Conservation (phyloP, 192 early-diverging fungal genomes). For the Piromyces sp. region DNA sequence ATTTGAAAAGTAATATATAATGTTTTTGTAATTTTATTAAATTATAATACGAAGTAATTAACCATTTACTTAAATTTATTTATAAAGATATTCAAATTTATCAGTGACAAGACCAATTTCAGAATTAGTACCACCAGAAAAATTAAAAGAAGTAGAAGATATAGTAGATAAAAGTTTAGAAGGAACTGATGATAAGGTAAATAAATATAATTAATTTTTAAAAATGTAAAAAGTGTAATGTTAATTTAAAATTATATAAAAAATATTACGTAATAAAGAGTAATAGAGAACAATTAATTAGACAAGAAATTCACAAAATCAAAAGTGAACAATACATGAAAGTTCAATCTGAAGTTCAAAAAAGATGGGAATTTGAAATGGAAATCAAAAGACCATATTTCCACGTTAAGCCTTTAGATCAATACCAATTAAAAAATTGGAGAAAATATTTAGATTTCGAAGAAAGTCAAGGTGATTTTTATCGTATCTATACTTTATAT, state of each 20-base stretch:
- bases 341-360: slow-evolving; percentile 48
- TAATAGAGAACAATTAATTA: slow-evolving; percentile 32
- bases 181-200: slow-evolving; percentile 3
- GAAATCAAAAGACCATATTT: slow-evolving; percentile 67
- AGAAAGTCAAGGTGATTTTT: slow-evolving; percentile 31
- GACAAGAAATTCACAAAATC: slow-evolving; percentile 34
- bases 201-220: slow-evolving; percentile 3
- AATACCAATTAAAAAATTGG: slow-evolving; percentile 50
- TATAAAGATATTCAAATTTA: slow-evolving; percentile 40
- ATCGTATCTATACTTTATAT: slow-evolving; percentile 41
- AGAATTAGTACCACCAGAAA: slow-evolving; percentile 28
- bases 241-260: too few species aligned
- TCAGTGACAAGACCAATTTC: slow-evolving; percentile 26
- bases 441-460: slow-evolving; percentile 56
- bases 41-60: too few species aligned
- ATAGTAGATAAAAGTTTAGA: neutral
- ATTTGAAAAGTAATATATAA: slow-evolving; percentile 55
- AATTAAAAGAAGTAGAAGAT: slow-evolving; percentile 19
- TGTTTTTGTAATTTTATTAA: too few species aligned
- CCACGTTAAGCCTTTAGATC: slow-evolving; percentile 60
- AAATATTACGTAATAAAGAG: slow-evolving; percentile 12
- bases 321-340: slow-evolving; percentile 36
- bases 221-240: too few species aligned
- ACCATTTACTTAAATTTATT: too few species aligned
- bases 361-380: slow-evolving; percentile 56